These are phyloP conservation scores for Glonium stellatum DNA, from an alignment of 495 filamentous ascomycete species.

Conservation along the genomic window DNA sequence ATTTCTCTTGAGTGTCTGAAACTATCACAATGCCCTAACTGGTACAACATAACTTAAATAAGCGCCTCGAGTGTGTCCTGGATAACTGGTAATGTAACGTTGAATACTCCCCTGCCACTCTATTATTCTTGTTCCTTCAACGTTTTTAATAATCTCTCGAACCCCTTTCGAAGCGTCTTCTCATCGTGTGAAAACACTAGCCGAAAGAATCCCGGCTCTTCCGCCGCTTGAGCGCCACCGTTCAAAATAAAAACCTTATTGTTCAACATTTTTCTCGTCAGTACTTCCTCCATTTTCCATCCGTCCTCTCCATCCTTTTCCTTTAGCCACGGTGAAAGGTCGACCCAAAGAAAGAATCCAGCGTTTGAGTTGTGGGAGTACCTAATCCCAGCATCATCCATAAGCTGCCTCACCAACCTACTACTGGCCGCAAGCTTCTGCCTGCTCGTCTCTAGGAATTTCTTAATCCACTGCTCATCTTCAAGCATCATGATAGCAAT, in stretches of 20 bases:
- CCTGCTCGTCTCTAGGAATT: slow-evolving; percentile 41
- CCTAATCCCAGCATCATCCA: too few species aligned
- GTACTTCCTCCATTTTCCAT: slow-evolving; percentile 33
- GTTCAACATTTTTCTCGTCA: slow-evolving; percentile 36
- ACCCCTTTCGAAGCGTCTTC: slow-evolving; percentile 37
- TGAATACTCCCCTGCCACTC: too few species aligned
- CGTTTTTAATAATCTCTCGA: slow-evolving; percentile 35
- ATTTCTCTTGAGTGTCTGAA: too few species aligned
- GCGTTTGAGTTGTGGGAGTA: slow-evolving; percentile 42
- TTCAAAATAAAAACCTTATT: slow-evolving; percentile 42
- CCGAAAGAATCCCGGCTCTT: slow-evolving; percentile 46
- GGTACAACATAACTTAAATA: too few species aligned
- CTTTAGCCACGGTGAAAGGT: slow-evolving; percentile 42
- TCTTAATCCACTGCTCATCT: slow-evolving; percentile 40
- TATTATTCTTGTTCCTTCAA: too few species aligned
- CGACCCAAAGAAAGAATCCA: slow-evolving; percentile 54
- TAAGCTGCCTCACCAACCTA: too few species aligned
- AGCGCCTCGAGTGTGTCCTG: too few species aligned
- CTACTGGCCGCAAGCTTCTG: slow-evolving; percentile 31
- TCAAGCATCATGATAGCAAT: slow-evolving; percentile 44
- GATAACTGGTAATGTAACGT: too few species aligned
- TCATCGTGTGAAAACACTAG: slow-evolving; percentile 44
- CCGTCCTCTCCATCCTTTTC: slow-evolving; percentile 23
- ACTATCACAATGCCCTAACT: too few species aligned
- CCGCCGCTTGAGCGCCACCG: slow-evolving; percentile 40